Evolutionary conservation across 2,329 filamentous ascomycete species (phyloP).

Genomic region (Pyricularia sp.): DNA sequence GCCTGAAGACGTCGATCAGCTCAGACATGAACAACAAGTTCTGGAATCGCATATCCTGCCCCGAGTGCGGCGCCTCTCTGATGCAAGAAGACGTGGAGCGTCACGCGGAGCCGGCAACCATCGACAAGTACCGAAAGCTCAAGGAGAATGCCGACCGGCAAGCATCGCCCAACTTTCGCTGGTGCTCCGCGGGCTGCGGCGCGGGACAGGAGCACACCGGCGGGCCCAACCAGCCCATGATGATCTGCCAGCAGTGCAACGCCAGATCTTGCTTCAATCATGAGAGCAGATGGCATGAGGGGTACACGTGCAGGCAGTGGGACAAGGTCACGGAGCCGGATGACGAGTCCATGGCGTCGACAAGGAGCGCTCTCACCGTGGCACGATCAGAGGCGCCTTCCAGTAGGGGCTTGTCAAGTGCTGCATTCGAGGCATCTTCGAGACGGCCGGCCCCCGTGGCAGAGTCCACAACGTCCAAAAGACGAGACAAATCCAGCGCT

Average conservation of each 20-base stretch:
- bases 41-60: constrained; percentile 40
- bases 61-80: constrained; percentile 36
- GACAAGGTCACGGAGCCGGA: constrained; percentile 28
- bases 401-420: neutral
- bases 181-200: constrained; percentile 42
- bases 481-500: neutral
- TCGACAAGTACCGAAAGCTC: constrained; percentile 34
- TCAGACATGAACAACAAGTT: constrained; percentile 22
- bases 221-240: constrained; percentile 27
- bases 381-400: neutral
- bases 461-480: neutral
- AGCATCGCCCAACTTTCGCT: constrained; percentile 35
- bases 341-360: constrained; percentile 13
- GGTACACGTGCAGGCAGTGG: constrained; percentile 31
- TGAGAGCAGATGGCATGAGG: constrained; percentile 30
- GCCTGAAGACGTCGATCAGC: constrained; percentile 23
- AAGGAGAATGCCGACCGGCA: constrained; percentile 32
- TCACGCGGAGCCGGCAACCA: constrained; percentile 32
- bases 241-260: constrained; percentile 28
- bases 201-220: constrained; percentile 41
- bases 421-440: neutral
- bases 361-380: neutral
- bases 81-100: constrained; percentile 32
- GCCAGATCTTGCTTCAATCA: constrained; percentile 33
- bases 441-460: neutral